Evolutionary conservation across 1,284 basidiomycete genomes (phyloP).

Genomic region (Fomitopsis betulina): DNA sequence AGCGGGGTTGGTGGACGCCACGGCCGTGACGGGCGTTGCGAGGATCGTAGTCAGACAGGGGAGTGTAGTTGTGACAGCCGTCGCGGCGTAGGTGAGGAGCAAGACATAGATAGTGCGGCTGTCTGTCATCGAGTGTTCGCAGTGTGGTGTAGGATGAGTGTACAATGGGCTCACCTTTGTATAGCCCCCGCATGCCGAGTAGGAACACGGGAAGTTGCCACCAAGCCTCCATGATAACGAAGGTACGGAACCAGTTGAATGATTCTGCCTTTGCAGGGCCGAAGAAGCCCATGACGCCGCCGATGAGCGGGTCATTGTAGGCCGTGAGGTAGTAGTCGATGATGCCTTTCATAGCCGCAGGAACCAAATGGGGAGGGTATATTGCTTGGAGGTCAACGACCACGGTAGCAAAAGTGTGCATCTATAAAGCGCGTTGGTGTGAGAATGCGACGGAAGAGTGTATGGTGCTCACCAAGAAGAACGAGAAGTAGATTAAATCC

Average conservation of each 20-base stretch:
- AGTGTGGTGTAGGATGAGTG: background rate
- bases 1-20: conserved; percentile 26
- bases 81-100: conserved; percentile 72
- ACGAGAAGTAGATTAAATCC: conserved; percentile 59
- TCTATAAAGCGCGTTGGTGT: conserved; percentile 28
- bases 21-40: conserved; percentile 34
- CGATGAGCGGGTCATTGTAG: conserved; percentile 62
- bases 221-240: conserved; percentile 55
- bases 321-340: conserved; percentile 42
- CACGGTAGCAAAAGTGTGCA: conserved; percentile 61
- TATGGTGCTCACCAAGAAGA: conserved; percentile 48
- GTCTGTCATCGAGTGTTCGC: conserved; percentile 5
- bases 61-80: conserved; percentile 72
- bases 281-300: conserved; percentile 43
- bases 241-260: conserved; percentile 64
- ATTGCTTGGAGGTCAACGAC: conserved; percentile 66
- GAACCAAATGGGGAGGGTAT: conserved; percentile 51
- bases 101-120: conserved; percentile 38
- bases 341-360: conserved; percentile 38
- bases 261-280: conserved; percentile 29
- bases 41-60: conserved; percentile 65
- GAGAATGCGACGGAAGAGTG: background rate
- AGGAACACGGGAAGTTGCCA: conserved; percentile 80
- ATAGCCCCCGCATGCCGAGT: conserved; percentile 61
- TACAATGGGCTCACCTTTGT: conserved; percentile 45